Evolutionary conservation across 208 protist genomes (phyloP).

Genomic region (Trichomonas vaginalis): DNA sequence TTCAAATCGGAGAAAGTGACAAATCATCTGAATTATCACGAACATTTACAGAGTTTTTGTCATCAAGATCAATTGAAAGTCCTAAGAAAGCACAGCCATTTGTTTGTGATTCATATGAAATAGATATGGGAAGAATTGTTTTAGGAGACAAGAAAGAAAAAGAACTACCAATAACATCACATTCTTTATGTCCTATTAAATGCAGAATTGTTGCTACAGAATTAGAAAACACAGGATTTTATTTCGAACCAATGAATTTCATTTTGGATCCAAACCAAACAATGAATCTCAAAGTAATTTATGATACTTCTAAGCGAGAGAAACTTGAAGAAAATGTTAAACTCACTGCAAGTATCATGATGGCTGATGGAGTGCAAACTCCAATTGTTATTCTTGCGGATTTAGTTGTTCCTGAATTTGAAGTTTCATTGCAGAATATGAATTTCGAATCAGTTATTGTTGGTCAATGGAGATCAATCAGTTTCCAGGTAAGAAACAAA

Average conservation of each 20-base stretch:
- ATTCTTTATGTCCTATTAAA: not conserved
- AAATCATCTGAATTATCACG: not conserved
- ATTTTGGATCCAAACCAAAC: not conserved
- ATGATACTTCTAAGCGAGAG: not conserved
- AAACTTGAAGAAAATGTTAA: not conserved
- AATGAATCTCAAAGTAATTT: not conserved
- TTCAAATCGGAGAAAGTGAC: not conserved
- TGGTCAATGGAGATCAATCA: not conserved
- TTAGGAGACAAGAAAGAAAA: not conserved
- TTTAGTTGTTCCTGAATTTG: not conserved
- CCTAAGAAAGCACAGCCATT: not conserved
- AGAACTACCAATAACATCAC: not conserved
- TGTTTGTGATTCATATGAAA: not conserved
- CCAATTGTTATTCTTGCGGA: not conserved
- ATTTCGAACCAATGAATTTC: not conserved
- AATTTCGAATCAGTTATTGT: not conserved
- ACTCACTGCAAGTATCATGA: not conserved
- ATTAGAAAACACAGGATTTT: not conserved
- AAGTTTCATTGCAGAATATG: not conserved
- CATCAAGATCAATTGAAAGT: not conserved
- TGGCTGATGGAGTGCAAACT: not conserved
- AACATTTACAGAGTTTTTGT: not conserved
- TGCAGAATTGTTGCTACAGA: not conserved
- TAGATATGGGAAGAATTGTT: not conserved
- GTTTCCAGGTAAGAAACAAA: not conserved